phyloP scores from a whole-genome alignment of 2,329 filamentous ascomycete species.

The Rhexocercosporidium sp. region DNA sequence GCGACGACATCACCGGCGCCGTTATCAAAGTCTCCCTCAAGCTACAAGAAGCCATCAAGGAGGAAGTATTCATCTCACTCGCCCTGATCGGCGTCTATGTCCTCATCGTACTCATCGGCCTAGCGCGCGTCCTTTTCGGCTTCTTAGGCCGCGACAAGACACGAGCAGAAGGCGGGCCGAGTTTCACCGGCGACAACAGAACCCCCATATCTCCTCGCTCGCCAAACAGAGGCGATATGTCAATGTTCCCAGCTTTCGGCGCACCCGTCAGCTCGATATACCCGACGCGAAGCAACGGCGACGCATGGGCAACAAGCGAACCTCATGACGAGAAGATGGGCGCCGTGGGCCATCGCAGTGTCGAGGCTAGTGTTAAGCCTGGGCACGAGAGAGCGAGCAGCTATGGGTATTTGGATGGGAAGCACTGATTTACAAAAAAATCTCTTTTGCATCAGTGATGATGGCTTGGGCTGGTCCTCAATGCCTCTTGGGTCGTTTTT shows the following conservation, averaged over 20 bases:
- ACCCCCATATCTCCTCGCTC: slow-evolving; percentile 19
- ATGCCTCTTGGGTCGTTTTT: not conserved
- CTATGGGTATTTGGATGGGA: slow-evolving; percentile 35
- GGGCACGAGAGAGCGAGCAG: slow-evolving; percentile 34
- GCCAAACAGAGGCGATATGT: slow-evolving; percentile 20
- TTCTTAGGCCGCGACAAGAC: slow-evolving; percentile 64
- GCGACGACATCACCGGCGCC: slow-evolving; percentile 81
- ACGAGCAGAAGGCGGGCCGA: slow-evolving; percentile 62
- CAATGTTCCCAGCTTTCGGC: slow-evolving; percentile 34
- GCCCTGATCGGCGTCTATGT: slow-evolving; percentile 79
- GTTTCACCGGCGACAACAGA: slow-evolving; percentile 35
- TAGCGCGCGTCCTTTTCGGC: slow-evolving; percentile 67
- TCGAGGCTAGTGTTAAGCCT: slow-evolving; percentile 29
- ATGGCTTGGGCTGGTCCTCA: slow-evolving; percentile 7
- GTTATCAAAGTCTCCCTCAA: slow-evolving; percentile 71
- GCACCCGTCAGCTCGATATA: slow-evolving; percentile 29
- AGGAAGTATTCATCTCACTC: slow-evolving; percentile 80
- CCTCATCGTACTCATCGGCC: slow-evolving; percentile 75
- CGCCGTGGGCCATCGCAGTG: slow-evolving; percentile 27
- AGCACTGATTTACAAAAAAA: slow-evolving; percentile 13
- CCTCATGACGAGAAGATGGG: slow-evolving; percentile 31
- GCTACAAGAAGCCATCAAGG: slow-evolving; percentile 70
- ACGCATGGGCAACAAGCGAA: slow-evolving; percentile 17
- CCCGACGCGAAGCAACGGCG: slow-evolving; percentile 15
- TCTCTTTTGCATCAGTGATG: not conserved